phyloP scores from a whole-genome alignment of 2,329 filamentous ascomycete genomes.

The Orbilia ellipsospora region DNA sequence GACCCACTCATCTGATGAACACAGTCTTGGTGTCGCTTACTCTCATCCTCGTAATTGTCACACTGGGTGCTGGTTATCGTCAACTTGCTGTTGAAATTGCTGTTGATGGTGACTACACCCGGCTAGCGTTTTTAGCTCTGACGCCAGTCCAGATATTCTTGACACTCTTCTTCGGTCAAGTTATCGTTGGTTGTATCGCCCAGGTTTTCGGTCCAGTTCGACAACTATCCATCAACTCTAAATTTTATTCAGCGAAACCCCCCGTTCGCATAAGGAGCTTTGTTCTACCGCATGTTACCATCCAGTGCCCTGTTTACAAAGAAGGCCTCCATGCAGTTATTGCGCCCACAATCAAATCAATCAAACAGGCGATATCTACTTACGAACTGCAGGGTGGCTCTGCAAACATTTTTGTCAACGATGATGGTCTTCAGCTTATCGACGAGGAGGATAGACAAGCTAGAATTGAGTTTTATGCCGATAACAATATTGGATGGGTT shows the following conservation, averaged over 20 bases:
- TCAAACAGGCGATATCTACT: constrained; percentile 80
- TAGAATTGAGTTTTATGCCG: constrained; percentile 75
- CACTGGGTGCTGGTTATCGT: constrained; percentile 76
- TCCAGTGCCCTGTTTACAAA: constrained; percentile 90
- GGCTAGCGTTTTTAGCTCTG: constrained; percentile 73
- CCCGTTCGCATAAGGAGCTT: constrained; percentile 71
- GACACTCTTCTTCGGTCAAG: constrained; percentile 82
- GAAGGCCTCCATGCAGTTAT: constrained; percentile 81
- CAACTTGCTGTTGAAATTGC: constrained; percentile 75
- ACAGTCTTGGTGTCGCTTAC: constrained; percentile 75
- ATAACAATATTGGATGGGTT: constrained; percentile 77
- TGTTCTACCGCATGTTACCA: constrained; percentile 70
- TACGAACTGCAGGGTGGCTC: constrained; percentile 82
- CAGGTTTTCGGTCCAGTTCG: constrained; percentile 80
- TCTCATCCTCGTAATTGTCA: constrained; percentile 72
- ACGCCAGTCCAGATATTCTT: constrained; percentile 81
- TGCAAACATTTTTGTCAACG: constrained; percentile 80
- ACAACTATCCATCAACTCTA: constrained; percentile 79
- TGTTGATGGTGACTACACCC: constrained; percentile 72
- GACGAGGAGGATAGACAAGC: constrained; percentile 71
- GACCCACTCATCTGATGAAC: constrained; percentile 77
- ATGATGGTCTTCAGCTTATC: constrained; percentile 78
- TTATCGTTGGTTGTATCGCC: constrained; percentile 78
- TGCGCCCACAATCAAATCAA: constrained; percentile 78
- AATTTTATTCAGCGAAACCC: constrained; percentile 81